Percentiles rank a stretch among this genome's conserved stretches.
These are phyloP conservation scores for Remersonia thermophila DNA, from an alignment of 2,329 filamentous ascomycete genomes.

Conservation along the genomic window DNA sequence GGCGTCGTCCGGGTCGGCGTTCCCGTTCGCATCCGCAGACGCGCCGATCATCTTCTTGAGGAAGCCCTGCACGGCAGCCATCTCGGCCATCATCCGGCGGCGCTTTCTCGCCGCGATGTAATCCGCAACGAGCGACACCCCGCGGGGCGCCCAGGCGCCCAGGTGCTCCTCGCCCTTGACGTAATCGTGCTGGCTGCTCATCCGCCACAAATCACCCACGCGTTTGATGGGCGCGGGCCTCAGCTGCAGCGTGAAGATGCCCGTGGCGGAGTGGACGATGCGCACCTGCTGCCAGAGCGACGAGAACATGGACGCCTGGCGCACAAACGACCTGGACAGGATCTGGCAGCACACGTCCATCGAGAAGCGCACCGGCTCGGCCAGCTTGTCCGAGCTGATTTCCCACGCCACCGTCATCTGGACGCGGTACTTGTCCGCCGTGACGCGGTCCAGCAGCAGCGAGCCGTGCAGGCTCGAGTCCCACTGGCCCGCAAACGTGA, in stretches of 20 bases:
- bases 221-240: constrained; percentile 83
- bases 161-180: constrained; percentile 91
- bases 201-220: constrained; percentile 86
- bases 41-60: constrained; percentile 46
- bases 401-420: constrained; percentile 84
- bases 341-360: constrained; percentile 75
- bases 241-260: constrained; percentile 76
- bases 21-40: constrained; percentile 26
- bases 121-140: constrained; percentile 83
- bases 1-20: constrained; percentile 27
- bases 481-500: constrained; percentile 87
- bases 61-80: constrained; percentile 60
- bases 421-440: constrained; percentile 83
- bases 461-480: constrained; percentile 90
- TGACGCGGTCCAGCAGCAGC: constrained; percentile 83
- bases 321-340: constrained; percentile 68
- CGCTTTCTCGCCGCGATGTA: constrained; percentile 66
- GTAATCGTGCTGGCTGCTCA: constrained; percentile 90
- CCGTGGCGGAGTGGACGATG: constrained; percentile 75
- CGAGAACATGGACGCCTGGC: constrained; percentile 77
- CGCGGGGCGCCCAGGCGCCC: constrained; percentile 73
- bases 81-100: constrained; percentile 61
- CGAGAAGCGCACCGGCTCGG: constrained; percentile 79
- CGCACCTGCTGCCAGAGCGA: constrained; percentile 75
- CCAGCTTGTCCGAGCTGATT: constrained; percentile 67